Conservation (phyloP, 2,329 filamentous ascomycete genomes). For the Hymenotorrendiella dingleyae region DNA sequence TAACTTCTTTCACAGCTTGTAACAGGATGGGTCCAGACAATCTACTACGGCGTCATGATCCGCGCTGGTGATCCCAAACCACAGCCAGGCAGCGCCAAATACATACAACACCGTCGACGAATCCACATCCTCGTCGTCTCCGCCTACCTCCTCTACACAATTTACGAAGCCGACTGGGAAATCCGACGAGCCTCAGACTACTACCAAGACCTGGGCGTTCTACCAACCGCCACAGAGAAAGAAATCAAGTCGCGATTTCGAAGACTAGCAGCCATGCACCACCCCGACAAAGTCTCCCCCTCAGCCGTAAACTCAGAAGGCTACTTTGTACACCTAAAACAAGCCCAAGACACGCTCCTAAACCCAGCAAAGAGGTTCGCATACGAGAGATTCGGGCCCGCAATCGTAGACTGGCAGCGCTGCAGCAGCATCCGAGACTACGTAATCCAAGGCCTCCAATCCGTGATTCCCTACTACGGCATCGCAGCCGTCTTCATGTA, state of each 20-base stretch:
- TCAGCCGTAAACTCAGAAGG: conserved; percentile 30
- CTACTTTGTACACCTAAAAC: conserved; percentile 77
- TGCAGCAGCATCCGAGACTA: conserved; percentile 68
- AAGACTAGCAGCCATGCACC: conserved; percentile 62
- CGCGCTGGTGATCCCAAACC: conserved; percentile 83
- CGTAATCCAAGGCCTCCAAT: conserved; percentile 59
- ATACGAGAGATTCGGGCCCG: conserved; percentile 82
- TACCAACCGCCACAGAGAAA: conserved; percentile 62
- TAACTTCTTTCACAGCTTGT: conserved; percentile 51
- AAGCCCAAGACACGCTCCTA: conserved; percentile 75
- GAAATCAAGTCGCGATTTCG: conserved; percentile 82
- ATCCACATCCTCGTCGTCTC: conserved; percentile 81
- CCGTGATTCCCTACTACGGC: conserved; percentile 55
- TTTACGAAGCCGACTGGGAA: conserved; percentile 86
- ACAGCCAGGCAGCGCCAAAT: conserved; percentile 61
- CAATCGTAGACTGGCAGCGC: conserved; percentile 58
- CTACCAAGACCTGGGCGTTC: conserved; percentile 71
- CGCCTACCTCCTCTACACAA: conserved; percentile 81
- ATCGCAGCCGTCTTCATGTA: conserved; percentile 53
- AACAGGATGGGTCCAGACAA: conserved; percentile 68
- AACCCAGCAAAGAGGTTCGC: conserved; percentile 74
- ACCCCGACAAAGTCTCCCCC: conserved; percentile 70
- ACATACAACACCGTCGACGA: conserved; percentile 66
- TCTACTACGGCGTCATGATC: conserved; percentile 85
- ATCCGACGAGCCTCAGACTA: conserved; percentile 67